A percentile compares a stretch with the other conserved stretches of the same genome.
Evolutionary conservation across 2,329 filamentous ascomycete genomes (phyloP).

Genomic region (Diaporthe longicolla): DNA sequence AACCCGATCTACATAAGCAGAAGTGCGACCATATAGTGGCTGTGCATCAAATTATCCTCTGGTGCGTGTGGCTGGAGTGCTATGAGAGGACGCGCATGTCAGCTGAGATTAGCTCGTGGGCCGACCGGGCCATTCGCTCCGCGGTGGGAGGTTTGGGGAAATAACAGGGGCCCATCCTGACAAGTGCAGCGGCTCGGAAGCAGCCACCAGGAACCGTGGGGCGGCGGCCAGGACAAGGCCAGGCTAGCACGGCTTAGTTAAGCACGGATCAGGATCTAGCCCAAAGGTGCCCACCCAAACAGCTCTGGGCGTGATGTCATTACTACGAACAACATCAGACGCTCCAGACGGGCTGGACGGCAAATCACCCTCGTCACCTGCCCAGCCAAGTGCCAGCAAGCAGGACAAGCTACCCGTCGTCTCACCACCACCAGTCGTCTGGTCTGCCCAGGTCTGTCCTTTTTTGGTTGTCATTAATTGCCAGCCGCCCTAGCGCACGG

Average conservation of each 20-base stretch:
- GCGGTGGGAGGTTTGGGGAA: background rate
- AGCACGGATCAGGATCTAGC: slow-evolving; percentile 22
- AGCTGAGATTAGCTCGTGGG: background rate
- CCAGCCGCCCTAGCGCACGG: slow-evolving; percentile 15
- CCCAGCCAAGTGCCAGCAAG: background rate
- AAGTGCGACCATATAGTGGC: too few species aligned
- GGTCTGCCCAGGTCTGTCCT: slow-evolving; percentile 3
- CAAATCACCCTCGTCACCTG: background rate
- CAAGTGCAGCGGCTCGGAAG: slow-evolving; percentile 27
- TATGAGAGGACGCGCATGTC: background rate
- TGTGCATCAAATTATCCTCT: background rate
- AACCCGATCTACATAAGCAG: too few species aligned
- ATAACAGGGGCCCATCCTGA: slow-evolving; percentile 12
- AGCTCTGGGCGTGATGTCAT: slow-evolving; percentile 30
- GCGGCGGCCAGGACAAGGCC: background rate
- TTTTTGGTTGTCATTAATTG: slow-evolving; percentile 16
- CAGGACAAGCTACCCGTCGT: background rate
- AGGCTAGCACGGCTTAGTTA: background rate
- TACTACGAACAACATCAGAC: background rate
- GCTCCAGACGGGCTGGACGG: background rate
- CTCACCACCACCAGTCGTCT: slow-evolving; percentile 9
- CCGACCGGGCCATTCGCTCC: slow-evolving; percentile 29
- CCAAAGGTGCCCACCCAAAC: background rate
- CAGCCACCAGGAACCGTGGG: slow-evolving; percentile 33
- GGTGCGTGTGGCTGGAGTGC: background rate